Conservation (phyloP, 2,329 filamentous ascomycete genomes). For the Colletotrichum lentis region DNA sequence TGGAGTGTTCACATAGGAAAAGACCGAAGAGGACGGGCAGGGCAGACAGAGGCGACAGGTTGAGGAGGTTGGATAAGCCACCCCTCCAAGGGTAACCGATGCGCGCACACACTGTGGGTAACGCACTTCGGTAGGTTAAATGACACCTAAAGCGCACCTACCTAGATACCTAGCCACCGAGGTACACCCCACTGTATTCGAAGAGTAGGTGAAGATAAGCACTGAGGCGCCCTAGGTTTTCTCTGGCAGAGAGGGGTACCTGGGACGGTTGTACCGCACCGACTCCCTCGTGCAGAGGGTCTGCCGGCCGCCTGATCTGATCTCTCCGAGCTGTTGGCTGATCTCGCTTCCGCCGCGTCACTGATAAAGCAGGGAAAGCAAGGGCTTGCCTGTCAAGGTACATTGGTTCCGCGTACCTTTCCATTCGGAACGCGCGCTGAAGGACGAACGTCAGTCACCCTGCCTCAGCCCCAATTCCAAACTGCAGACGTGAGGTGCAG, state of each 20-base stretch:
- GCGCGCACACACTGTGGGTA: background rate
- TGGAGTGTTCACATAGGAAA: slow-evolving; percentile 12
- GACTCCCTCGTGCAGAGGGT: background rate
- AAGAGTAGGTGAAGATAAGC: background rate
- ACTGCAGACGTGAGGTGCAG: slow-evolving; percentile 11
- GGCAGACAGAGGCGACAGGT: background rate
- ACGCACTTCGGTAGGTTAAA: background rate
- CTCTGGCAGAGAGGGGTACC: background rate
- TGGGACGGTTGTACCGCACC: background rate
- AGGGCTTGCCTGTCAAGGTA: slow-evolving; percentile 35
- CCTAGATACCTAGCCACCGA: too few species aligned
- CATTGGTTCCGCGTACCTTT: slow-evolving; percentile 21
- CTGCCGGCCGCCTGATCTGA: slow-evolving; percentile 33
- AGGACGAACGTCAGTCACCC: slow-evolving; percentile 12
- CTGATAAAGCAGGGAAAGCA: slow-evolving; percentile 31
- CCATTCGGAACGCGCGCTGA: background rate
- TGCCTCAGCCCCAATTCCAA: slow-evolving; percentile 34
- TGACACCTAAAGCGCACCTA: background rate
- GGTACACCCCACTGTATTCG: too few species aligned
- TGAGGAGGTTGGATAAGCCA: slow-evolving; percentile 22
- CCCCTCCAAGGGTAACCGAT: slow-evolving; percentile 14
- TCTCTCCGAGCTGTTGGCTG: slow-evolving; percentile 21
- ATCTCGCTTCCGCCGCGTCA: slow-evolving; percentile 32
- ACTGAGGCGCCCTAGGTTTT: background rate
- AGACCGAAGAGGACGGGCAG: background rate